Conservation (phyloP, 2,329 filamentous ascomycete genomes). For the Trichoderma sp. region DNA sequence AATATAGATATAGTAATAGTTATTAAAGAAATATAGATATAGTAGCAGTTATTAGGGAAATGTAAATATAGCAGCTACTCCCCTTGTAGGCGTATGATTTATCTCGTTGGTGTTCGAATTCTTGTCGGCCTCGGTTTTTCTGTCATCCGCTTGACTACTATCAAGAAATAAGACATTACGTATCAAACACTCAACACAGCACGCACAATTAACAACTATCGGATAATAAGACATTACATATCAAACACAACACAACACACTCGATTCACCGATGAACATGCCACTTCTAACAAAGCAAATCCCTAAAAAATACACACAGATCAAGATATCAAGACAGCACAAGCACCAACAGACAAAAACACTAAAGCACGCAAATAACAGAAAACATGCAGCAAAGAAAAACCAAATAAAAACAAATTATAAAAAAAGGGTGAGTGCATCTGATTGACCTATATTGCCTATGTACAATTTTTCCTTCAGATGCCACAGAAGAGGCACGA, state of each 20-base stretch:
- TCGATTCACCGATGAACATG: not conserved
- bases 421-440: slow-evolving; percentile 20
- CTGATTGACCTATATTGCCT: slow-evolving; percentile 24
- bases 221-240: not conserved
- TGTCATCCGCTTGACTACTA: too few relatives aligned
- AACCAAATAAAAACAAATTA: not conserved
- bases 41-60: too few relatives aligned
- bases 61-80: too few relatives aligned
- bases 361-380: not conserved
- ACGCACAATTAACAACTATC: too few relatives aligned
- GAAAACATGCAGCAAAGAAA: not conserved
- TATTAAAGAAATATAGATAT: too few relatives aligned
- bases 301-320: not conserved
- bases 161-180: not conserved
- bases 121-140: too few relatives aligned
- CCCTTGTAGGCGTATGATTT: too few relatives aligned
- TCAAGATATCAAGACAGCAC: not conserved
- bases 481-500: slow-evolving; percentile 6
- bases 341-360: not conserved
- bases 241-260: not conserved
- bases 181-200: too few relatives aligned
- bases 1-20: too few relatives aligned
- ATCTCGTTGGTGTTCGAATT: too few relatives aligned
- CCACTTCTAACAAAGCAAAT: not conserved
- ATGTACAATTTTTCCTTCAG: slow-evolving; percentile 21